phyloP scores from a whole-genome alignment of 2,329 filamentous ascomycete genomes.

The Diplodia intermedia region DNA sequence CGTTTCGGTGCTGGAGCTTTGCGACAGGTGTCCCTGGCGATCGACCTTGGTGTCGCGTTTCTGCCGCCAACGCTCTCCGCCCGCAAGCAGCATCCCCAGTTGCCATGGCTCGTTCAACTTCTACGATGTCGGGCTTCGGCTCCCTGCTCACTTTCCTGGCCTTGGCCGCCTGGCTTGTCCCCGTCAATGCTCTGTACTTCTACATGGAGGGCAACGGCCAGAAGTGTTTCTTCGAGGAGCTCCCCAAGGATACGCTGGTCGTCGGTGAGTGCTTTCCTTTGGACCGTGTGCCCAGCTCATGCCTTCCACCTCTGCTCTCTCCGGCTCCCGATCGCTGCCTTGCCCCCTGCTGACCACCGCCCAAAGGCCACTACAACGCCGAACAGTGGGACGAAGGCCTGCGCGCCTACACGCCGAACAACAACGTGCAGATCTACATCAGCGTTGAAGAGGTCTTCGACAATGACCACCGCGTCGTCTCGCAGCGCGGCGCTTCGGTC shows the following conservation, averaged over 20 bases:
- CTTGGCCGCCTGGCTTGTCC: slow-evolving; percentile 65
- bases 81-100: slow-evolving; percentile 14
- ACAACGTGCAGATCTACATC: slow-evolving; percentile 82
- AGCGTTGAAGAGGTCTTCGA: slow-evolving; percentile 97
- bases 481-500: slow-evolving; percentile 72
- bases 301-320: no score
- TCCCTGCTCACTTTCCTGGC: slow-evolving; percentile 65
- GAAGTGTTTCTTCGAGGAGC: slow-evolving; percentile 98
- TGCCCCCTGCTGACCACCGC: slow-evolving; percentile 11
- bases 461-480: slow-evolving; percentile 95
- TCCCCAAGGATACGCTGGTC: slow-evolving; percentile 95
- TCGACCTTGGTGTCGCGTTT: slow-evolving; percentile 25
- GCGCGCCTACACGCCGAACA: slow-evolving; percentile 73
- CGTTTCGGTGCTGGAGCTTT: slow-evolving; percentile 24
- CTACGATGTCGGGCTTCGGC: slow-evolving; percentile 27
- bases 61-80: slow-evolving; percentile 17
- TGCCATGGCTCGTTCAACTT: slow-evolving; percentile 32
- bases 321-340: neutral
- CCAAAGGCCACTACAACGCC: slow-evolving; percentile 77
- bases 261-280: slow-evolving; percentile 67
- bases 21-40: slow-evolving; percentile 32
- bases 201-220: slow-evolving; percentile 85
- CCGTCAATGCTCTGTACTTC: slow-evolving; percentile 89
- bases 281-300: neutral
- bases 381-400: slow-evolving; percentile 80